These are phyloP conservation scores for Trametes hirsuta DNA, from an alignment of 1,284 basidiomycete species.

Conservation along the genomic window DNA sequence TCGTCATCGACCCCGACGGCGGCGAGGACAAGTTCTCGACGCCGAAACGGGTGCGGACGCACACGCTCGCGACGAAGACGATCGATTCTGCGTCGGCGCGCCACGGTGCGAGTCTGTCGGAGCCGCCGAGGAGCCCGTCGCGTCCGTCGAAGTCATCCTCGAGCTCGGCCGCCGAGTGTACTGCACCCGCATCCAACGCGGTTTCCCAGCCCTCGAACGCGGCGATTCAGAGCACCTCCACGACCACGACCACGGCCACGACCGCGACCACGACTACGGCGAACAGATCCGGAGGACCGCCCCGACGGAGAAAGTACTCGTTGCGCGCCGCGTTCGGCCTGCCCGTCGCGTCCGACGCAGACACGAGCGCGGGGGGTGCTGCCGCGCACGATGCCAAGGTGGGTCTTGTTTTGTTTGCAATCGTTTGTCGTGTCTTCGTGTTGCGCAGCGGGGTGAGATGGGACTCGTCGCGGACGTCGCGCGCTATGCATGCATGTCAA, in stretches of 20 bases:
- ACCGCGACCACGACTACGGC: constrained; percentile 7
- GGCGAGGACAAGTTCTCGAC: constrained; percentile 23
- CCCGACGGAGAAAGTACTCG: constrained; percentile 28
- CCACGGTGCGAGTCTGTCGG: too few species aligned
- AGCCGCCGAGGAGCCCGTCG: too few species aligned
- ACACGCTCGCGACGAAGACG: constrained; percentile 3
- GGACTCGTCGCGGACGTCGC: not conserved
- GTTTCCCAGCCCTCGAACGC: not conserved
- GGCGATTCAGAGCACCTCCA: not conserved
- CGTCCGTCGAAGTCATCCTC: not conserved
- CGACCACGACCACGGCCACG: not conserved
- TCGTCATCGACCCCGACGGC: constrained; percentile 4
- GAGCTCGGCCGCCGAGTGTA: not conserved
- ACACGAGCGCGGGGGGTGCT: constrained; percentile 5
- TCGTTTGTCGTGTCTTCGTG: not conserved
- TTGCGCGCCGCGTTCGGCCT: constrained; percentile 29
- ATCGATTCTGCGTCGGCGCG: too few species aligned
- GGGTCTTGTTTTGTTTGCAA: constrained; percentile 2
- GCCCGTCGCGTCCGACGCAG: constrained; percentile 11
- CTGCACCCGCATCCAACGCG: not conserved
- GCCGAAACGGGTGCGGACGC: constrained; percentile 15
- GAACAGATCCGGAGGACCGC: constrained; percentile 7
- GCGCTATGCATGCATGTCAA: not conserved
- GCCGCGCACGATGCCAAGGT: constrained; percentile 18
- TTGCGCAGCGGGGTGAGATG: not conserved